phyloP scores from a whole-genome alignment of 1,139 yeast genomes.

The Kluyveromyces marxianus region DNA sequence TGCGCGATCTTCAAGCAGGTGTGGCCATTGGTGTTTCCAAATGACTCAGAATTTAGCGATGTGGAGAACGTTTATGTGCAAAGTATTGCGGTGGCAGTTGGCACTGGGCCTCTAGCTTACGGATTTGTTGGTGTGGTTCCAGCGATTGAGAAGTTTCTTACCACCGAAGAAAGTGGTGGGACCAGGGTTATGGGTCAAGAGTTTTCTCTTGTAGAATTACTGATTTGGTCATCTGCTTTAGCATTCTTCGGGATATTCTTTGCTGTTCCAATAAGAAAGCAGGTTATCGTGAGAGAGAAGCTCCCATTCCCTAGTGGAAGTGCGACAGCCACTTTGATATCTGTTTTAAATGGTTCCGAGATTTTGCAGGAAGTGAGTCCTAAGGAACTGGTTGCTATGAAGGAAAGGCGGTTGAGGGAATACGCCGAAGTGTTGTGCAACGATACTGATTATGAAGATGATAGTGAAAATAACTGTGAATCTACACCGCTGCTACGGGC shows the following conservation, averaged over 20 bases:
- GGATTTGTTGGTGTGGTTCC: conserved; percentile 97
- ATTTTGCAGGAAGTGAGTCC: conserved; percentile 39
- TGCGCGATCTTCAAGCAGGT: conserved; percentile 62
- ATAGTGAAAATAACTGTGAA: conserved; percentile 9
- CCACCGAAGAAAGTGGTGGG: conserved; percentile 69
- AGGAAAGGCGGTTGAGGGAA: conserved; percentile 22
- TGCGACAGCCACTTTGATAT: conserved; percentile 89
- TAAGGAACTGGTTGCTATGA: conserved; percentile 22
- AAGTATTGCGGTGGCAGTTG: conserved; percentile 91
- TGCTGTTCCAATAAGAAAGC: conserved; percentile 80
- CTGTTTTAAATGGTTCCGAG: conserved; percentile 72
- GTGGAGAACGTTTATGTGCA: conserved; percentile 91
- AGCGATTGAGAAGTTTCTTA: conserved; percentile 83
- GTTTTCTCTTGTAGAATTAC: conserved; percentile 43
- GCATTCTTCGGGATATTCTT: conserved; percentile 94
- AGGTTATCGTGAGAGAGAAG: conserved; percentile 77
- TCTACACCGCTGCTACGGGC: background rate
- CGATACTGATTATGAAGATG: conserved; percentile 7
- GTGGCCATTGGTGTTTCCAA: conserved; percentile 28
- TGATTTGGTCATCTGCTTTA: conserved; percentile 77
- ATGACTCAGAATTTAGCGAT: conserved; percentile 54
- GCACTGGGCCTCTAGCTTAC: conserved; percentile 93
- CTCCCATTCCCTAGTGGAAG: conserved; percentile 91
- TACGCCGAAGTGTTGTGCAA: conserved; percentile 27
- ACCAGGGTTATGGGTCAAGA: conserved; percentile 32